A percentile compares a stretch with the other conserved stretches of the same genome.
phyloP scores from a whole-genome alignment of 2,329 filamentous ascomycete genomes.

The Fusarium pseudograminearum region DNA sequence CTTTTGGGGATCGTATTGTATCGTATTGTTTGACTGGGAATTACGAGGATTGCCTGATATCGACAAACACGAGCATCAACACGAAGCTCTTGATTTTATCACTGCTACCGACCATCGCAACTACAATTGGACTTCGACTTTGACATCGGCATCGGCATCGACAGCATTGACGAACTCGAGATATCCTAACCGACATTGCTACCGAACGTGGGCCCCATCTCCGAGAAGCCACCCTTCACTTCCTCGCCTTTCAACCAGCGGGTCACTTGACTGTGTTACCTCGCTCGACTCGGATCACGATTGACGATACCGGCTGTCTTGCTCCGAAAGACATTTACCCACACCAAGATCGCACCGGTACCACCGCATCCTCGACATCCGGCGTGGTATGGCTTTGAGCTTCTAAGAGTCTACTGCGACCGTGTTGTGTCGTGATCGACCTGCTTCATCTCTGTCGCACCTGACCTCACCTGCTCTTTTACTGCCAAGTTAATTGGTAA shows the following conservation, averaged over 20 bases:
- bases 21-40: constrained; percentile 21
- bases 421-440: constrained; percentile 45
- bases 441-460: constrained; percentile 39
- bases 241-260: constrained; percentile 16
- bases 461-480: constrained; percentile 34
- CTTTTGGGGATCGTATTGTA: constrained; percentile 27
- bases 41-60: constrained; percentile 19
- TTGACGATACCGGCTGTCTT: constrained; percentile 33
- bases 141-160: constrained; percentile 11
- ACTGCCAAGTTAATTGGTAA: constrained; percentile 32
- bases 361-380: constrained; percentile 29
- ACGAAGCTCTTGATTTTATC: constrained; percentile 19
- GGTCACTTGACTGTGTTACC: constrained; percentile 41
- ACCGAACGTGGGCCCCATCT: constrained; percentile 9
- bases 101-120: constrained; percentile 11
- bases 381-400: constrained; percentile 45
- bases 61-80: constrained; percentile 30
- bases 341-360: constrained; percentile 27
- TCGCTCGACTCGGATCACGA: constrained; percentile 33
- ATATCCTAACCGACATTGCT: constrained; percentile 7
- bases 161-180: constrained; percentile 16
- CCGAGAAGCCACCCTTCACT: constrained; percentile 2
- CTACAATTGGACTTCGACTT: constrained; percentile 6
- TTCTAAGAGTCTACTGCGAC: constrained; percentile 34
- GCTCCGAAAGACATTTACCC: constrained; percentile 21